phyloP scores from a whole-genome alignment of 2,329 filamentous ascomycete genomes.

The Aspergillus ruber region DNA sequence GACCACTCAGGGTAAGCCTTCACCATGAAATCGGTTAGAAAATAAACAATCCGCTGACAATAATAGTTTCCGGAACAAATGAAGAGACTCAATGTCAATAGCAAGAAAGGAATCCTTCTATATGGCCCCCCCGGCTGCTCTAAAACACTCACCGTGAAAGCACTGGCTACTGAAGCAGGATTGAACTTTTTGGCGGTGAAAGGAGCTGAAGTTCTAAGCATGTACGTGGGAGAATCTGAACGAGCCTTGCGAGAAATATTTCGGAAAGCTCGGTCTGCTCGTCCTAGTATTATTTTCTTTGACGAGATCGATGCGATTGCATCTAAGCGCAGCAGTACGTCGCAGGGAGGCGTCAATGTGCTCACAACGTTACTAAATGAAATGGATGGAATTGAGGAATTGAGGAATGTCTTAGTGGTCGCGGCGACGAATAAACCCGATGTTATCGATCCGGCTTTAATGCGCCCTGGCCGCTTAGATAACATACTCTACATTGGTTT shows the following conservation, averaged over 20 bases:
- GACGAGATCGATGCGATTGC: slow-evolving; percentile 91
- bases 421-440: slow-evolving; percentile 90
- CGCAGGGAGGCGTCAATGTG: slow-evolving; percentile 63
- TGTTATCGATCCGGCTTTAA: slow-evolving; percentile 73
- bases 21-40: neutral
- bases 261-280: slow-evolving; percentile 73
- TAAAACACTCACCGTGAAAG: slow-evolving; percentile 87
- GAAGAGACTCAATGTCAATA: slow-evolving; percentile 47
- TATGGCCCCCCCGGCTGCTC: slow-evolving; percentile 93
- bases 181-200: slow-evolving; percentile 95
- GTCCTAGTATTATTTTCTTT: slow-evolving; percentile 91
- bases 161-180: slow-evolving; percentile 80
- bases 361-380: slow-evolving; percentile 86
- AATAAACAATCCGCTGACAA: slow-evolving; percentile 5
- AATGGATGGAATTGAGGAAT: slow-evolving; percentile 87
- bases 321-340: slow-evolving; percentile 46
- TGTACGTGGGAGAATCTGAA: slow-evolving; percentile 96
- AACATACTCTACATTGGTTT: slow-evolving; percentile 78
- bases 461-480: slow-evolving; percentile 81
- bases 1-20: slow-evolving; percentile 48
- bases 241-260: slow-evolving; percentile 79
- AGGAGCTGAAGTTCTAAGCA: slow-evolving; percentile 85
- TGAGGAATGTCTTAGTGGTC: slow-evolving; percentile 77
- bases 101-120: slow-evolving; percentile 75
- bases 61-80: slow-evolving; percentile 46